A percentile compares a stretch with the other conserved stretches of the same genome.
These are phyloP conservation scores for Colletotrichum tofieldiae DNA, from an alignment of 2,329 filamentous ascomycete species.

Conservation along the genomic window DNA sequence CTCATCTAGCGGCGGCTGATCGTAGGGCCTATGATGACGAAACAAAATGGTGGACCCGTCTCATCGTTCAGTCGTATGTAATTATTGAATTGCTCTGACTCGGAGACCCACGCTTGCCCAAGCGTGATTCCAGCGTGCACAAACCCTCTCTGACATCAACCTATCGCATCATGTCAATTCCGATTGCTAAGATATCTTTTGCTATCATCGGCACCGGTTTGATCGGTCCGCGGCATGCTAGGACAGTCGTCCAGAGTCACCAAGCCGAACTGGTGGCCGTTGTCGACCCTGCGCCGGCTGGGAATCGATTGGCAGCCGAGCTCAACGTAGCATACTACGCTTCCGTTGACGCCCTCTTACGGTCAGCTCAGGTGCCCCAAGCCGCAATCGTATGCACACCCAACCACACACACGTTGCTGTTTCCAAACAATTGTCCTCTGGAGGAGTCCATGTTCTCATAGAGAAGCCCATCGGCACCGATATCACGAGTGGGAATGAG, in stretches of 20 bases:
- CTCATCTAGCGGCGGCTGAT: not conserved
- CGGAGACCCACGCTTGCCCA: not conserved
- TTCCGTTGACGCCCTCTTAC: constrained; percentile 60
- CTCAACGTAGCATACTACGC: constrained; percentile 46
- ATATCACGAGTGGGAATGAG: constrained; percentile 54
- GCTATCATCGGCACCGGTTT: constrained; percentile 52
- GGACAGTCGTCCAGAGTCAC: constrained; percentile 46
- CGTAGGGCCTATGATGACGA: not conserved
- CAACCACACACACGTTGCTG: constrained; percentile 69
- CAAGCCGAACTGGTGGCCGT: constrained; percentile 49
- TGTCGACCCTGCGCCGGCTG: constrained; percentile 49
- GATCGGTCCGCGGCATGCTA: constrained; percentile 52
- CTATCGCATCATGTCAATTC: not conserved
- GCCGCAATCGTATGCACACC: constrained; percentile 73
- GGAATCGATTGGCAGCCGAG: constrained; percentile 44
- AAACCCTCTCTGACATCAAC: too few relatives aligned
- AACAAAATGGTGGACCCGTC: not conserved
- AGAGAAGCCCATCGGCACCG: constrained; percentile 70
- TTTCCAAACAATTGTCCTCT: constrained; percentile 64
- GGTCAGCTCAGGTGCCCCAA: constrained; percentile 57
- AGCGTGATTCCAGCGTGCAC: not conserved
- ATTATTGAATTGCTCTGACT: not conserved
- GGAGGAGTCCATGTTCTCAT: constrained; percentile 68
- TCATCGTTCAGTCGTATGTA: not conserved
- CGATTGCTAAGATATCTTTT: constrained; percentile 38